Conservation (phyloP, 2,329 filamentous ascomycete species). For the Clarireedia sp. region DNA sequence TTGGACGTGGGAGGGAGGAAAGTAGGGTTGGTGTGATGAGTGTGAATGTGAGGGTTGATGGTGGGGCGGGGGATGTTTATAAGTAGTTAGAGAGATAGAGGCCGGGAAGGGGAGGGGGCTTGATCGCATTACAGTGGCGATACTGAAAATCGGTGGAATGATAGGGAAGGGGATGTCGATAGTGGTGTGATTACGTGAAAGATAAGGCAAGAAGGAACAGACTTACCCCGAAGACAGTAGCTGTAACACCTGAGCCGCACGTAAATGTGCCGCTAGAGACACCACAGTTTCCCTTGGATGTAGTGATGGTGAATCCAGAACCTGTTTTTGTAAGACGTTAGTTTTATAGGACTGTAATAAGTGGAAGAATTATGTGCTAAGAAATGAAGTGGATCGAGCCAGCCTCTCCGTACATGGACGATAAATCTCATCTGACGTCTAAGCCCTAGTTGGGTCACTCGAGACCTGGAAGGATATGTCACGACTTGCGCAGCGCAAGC, state of each 20-base stretch:
- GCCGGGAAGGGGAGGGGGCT: too few species aligned
- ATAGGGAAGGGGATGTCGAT: not conserved
- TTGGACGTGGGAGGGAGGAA: not conserved
- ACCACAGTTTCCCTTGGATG: constrained; percentile 51
- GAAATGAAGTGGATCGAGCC: not conserved
- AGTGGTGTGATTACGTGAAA: not conserved
- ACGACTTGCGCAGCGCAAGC: not conserved
- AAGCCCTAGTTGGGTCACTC: too few species aligned
- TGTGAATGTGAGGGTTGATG: not conserved
- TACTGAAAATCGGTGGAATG: not conserved
- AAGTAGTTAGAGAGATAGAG: too few species aligned
- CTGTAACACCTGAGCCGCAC: constrained; percentile 43
- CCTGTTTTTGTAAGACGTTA: constrained; percentile 13
- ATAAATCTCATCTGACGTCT: too few species aligned
- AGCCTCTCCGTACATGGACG: not conserved
- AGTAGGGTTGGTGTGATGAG: not conserved
- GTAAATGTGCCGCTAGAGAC: constrained; percentile 45
- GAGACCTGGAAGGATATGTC: too few species aligned
- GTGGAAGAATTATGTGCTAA: not conserved
- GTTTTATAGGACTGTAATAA: not conserved
- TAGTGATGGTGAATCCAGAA: constrained; percentile 39
- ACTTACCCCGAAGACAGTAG: constrained; percentile 31
- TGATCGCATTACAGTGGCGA: too few species aligned
- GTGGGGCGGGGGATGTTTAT: too few species aligned
- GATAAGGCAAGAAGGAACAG: not conserved